Evolutionary conservation across 1,139 yeast genomes (phyloP).

Genomic region (Hyphopichia burtonii): DNA sequence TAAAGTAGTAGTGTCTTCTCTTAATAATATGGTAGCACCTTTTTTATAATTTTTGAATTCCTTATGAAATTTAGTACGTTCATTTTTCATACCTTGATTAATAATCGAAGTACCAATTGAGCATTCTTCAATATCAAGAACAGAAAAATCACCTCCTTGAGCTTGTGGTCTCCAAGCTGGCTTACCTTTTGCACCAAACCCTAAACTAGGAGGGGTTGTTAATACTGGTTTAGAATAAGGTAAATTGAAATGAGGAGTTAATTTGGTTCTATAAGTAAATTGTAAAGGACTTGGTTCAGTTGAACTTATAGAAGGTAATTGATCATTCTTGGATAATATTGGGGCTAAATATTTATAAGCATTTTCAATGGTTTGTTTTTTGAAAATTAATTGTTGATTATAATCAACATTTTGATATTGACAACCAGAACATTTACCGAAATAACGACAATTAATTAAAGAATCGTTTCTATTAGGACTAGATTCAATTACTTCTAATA

Average conservation of each 20-base stretch:
- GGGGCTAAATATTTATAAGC: conserved; percentile 82
- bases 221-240: conserved; percentile 53
- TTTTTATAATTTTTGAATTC: conserved; percentile 61
- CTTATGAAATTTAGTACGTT: conserved; percentile 53
- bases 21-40: conserved; percentile 82
- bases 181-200: conserved; percentile 84
- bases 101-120: conserved; percentile 80
- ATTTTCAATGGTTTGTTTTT: conserved; percentile 70
- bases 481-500: conserved; percentile 49
- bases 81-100: conserved; percentile 71
- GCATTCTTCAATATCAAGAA: conserved; percentile 91
- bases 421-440: conserved; percentile 71
- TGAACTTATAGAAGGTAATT: conserved; percentile 56
- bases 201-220: conserved; percentile 65
- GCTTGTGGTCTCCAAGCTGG: conserved; percentile 60
- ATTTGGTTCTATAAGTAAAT: conserved; percentile 80
- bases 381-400: conserved; percentile 67
- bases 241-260: conserved; percentile 92
- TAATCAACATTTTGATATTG: conserved; percentile 85
- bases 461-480: conserved; percentile 51
- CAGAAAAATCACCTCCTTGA: conserved; percentile 51
- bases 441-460: conserved; percentile 46
- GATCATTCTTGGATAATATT: conserved; percentile 28
- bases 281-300: conserved; percentile 82
- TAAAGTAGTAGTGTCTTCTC: conserved; percentile 65